Base-by-base conservation (phyloP, 768 basidiomycete species). In the Wakefieldia striispora region DNA sequence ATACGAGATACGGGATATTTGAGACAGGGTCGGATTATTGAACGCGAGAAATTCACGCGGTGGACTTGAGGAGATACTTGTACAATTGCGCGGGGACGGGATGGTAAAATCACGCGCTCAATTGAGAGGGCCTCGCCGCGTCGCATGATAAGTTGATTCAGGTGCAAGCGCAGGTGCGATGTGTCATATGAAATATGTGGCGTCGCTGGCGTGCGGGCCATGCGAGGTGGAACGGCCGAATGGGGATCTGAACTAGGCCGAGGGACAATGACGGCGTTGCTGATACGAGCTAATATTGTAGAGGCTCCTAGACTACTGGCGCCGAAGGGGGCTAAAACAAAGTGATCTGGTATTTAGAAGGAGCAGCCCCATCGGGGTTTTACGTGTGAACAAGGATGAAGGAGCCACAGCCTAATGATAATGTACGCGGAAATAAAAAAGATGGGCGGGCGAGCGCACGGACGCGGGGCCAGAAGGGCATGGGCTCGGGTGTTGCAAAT, bases 341-440 rank as follows among this genome's bases (percentile, higher is more conserved):
- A 38, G 29, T 13, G 29, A 29, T 29, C 29, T 57, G 58, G 60
- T 59, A 50, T 49, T 43, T 39, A 45, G 40, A 52, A 46, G 51
- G 29, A 29, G 29, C 29, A 29, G 29, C 29, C 12, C 33, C 36
- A 40, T 58, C 61, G 62, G 63, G 43, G 48, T 59, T 16, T 63
- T 63, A 65, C 63, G 62, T 63, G 60, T 62, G 51, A 49, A 44
- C n/a, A 9, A 54, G 53, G 53, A 52, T 39, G 47, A 51, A 59
- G 43, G 56, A 45, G 41, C 36, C 48, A 45, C 49, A 49, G 46
- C 43, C 42, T 26, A 36, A 50, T 34, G 50, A 35, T 50, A 41
- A 40, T 14, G 54, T n/a, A 60, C 44, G 59, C 63, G 52, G 62
- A 59, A 63, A 63, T 63, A 59, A 54, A 56, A n/a, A 54, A 37